Base-by-base conservation (phyloP, 202 grass and related monocot species). In the Zoysia matrella region DNA sequence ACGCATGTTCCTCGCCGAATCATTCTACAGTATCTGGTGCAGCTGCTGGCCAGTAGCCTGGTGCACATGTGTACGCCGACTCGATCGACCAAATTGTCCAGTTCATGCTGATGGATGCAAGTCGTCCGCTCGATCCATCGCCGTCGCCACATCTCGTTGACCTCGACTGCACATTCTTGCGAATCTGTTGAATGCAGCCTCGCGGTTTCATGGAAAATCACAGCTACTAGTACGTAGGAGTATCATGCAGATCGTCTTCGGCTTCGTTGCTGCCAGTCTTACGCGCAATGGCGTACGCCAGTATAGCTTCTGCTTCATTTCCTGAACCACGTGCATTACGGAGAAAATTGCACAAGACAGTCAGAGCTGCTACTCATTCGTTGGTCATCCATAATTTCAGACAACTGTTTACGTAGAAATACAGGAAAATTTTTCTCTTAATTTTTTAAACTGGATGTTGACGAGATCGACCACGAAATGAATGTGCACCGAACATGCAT, bases 181-280 rank as follows among this genome's bases (percentile, higher is more conserved):
- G 61, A 83, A 40, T 63, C 60, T 63, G 60, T 11, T 39, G 60
- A 4, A 80, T 12, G 51, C 11, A 72, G 39, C 69, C 58, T 70
- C 3, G 67, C 62, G 44, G 40, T 79, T 88, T 88, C 86, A 80
- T 65, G 71, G 76, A 80, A 80, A 64, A 30, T 80, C 55, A 36
- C 30, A 36, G 30, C 30, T 36, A 64, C 11, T 15, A 5, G 18
- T 30, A 18, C 2, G 30, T 36, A 36, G 30, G 30, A 36, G 30
- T 36, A 36, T 36, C 30, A 36, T 36, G 30, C 30, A 36, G 30
- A 36, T 36, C 30, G 30, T 36, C 30, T 36, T 36, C 72, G 14
- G 15, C 14, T 75, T 45, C 42, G 14, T 10, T 18, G 42, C 30
- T 52, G 2, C 3, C 64, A 51, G 6, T 65, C 13, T 52, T 52